These are phyloP conservation scores for Colletotrichum sp. DNA, from an alignment of 2,329 filamentous ascomycete species.

Conservation along the genomic window DNA sequence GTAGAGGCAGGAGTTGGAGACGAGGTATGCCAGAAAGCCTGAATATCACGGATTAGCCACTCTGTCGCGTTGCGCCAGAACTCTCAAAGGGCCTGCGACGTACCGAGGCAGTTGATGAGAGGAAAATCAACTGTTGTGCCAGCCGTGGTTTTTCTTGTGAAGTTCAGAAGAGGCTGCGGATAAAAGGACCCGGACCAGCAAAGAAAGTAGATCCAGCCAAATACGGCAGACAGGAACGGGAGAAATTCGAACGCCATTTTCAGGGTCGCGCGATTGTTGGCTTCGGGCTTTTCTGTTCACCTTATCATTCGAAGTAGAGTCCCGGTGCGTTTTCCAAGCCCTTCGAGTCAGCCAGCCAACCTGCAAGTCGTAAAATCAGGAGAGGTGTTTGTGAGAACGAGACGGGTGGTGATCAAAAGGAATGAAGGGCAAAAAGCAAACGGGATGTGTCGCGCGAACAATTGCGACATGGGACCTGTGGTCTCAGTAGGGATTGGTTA, in stretches of 20 bases:
- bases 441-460: background rate
- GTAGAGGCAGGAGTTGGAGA: conserved; percentile 77
- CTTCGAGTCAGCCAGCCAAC: background rate
- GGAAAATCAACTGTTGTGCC: conserved; percentile 91
- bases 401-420: background rate
- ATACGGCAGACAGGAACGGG: conserved; percentile 56
- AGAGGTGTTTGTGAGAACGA: background rate
- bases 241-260: conserved; percentile 43
- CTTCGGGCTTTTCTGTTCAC: background rate
- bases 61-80: background rate
- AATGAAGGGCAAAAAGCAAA: background rate
- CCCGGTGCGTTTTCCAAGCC: background rate
- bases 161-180: conserved; percentile 85
- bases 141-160: conserved; percentile 73
- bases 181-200: conserved; percentile 93
- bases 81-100: conserved; percentile 9
- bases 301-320: background rate
- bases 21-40: conserved; percentile 77
- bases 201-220: conserved; percentile 77
- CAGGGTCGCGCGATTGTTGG: background rate
- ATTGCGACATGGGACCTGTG: background rate
- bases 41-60: conserved; percentile 24
- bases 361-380: background rate
- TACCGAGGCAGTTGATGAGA: conserved; percentile 70
- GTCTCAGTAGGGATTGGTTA: background rate